Conservation (phyloP, 139 green algal genomes). For the Closterium sp. region DNA sequence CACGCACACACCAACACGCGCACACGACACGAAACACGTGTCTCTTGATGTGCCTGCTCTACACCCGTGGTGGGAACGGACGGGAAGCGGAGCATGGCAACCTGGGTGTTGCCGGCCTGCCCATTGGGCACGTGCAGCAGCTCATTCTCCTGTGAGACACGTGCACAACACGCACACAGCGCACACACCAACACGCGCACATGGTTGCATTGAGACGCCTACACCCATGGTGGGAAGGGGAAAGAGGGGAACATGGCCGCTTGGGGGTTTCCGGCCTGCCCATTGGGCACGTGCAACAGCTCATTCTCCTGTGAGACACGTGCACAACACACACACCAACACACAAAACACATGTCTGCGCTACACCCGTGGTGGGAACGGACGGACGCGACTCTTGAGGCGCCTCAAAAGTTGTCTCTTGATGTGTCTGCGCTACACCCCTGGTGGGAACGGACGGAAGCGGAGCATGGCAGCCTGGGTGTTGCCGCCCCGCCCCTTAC, state of each 20-base stretch:
- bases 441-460: no score
- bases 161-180: neutral
- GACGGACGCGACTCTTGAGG: no score
- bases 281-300: slow-evolving; percentile 50
- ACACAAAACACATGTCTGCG: no score
- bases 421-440: no score
- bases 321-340: neutral
- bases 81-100: slow-evolving; percentile 47
- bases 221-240: no score
- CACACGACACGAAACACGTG: no score
- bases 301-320: slow-evolving; percentile 50
- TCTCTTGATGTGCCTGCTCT: no score
- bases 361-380: no score
- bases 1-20: no score
- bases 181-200: no score
- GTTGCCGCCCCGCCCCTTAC: neutral
- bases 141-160: slow-evolving; percentile 50
- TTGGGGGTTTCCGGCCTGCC: neutral
- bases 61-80: no score
- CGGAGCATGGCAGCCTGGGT: slow-evolving; percentile 33
- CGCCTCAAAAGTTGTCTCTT: neutral
- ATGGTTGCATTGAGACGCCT: no score
- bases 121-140: slow-evolving; percentile 51
- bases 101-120: neutral
- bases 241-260: slow-evolving; percentile 39